Evolutionary conservation across 1,284 basidiomycete species (phyloP), one percentile per base, ranked within the genome.

Genomic region (Bjerkandera adusta): DNA sequence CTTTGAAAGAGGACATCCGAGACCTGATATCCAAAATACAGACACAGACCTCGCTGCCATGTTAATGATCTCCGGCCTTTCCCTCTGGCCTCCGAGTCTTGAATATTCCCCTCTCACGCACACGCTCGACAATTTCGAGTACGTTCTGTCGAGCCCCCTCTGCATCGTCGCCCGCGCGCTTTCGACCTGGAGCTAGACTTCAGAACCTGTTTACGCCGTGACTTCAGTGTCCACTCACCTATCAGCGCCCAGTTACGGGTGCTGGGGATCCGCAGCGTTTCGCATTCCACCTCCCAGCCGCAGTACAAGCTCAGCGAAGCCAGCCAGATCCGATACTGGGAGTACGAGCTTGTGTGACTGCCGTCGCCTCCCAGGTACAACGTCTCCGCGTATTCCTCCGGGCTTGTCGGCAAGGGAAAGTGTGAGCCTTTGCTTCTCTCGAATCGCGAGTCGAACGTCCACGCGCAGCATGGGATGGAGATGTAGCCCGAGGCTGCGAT

Each of bases 161-260:
- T 8, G 50, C 39, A 22, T 51, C 47, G 36, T 50, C 45, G 26
- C 52, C 42, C 16, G 48, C 47, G 62, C 58, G 52, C 65, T 64
- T 24, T 61, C 65, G 8, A 10, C 3, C 47, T 15, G n/a, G n/a
- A n/a, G n/a, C n/a, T n/a, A n/a, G n/a, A n/a, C n/a, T n/a, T n/a
- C n/a, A n/a, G n/a, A n/a, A n/a, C n/a, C n/a, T n/a, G n/a, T n/a
- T n/a, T n/a, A n/a, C n/a, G n/a, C n/a, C n/a, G n/a, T n/a, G n/a
- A n/a, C n/a, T n/a, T n/a, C n/a, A n/a, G n/a, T n/a, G n/a, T 36
- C 24, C 11, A 75, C 81, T 41, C 51, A 87, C 92, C 93, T 25
- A 96, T 67, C 37, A 97, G 77, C 1, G 87, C 89, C 92, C 94
- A 97, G 59, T 94, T 94, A 51, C 92, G 79, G 22, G 95, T 97